Evolutionary conservation across 1,139 yeast species (phyloP).

Genomic region (Debaryomyces udenii): DNA sequence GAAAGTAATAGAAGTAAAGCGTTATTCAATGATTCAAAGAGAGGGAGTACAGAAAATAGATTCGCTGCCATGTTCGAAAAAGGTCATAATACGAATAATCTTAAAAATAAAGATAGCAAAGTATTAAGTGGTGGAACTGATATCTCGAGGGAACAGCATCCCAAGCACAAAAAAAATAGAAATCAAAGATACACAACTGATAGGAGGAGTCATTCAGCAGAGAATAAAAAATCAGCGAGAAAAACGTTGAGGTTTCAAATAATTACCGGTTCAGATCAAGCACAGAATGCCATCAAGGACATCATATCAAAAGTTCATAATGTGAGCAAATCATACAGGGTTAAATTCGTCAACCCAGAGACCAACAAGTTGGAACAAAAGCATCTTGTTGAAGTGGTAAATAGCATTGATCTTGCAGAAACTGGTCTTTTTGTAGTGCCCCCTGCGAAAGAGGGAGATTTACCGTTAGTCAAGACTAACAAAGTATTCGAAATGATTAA

Average conservation of each 20-base stretch:
- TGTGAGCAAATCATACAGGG: constrained; percentile 26
- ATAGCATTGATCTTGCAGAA: constrained; percentile 30
- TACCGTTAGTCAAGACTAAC: constrained; percentile 34
- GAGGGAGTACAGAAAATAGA: constrained; percentile 8
- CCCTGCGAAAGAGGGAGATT: constrained; percentile 22
- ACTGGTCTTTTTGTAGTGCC: constrained; percentile 35
- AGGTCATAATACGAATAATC: constrained; percentile 1
- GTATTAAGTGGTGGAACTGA: background rate
- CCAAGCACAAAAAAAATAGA: constrained; percentile 8
- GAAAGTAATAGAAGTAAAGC: constrained; percentile 1
- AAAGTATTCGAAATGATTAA: constrained; percentile 38
- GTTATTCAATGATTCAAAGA: background rate
- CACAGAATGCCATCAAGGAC: constrained; percentile 34
- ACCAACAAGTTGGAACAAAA: constrained; percentile 25
- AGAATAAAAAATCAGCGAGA: constrained; percentile 8
- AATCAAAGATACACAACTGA: constrained; percentile 4
- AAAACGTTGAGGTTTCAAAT: constrained; percentile 20
- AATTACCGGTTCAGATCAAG: constrained; percentile 24
- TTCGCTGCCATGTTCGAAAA: constrained; percentile 14
- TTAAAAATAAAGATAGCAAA: constrained; percentile 4
- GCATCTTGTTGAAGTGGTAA: constrained; percentile 35
- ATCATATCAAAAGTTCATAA: constrained; percentile 32
- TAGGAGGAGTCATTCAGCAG: constrained; percentile 7
- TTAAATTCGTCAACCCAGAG: constrained; percentile 30
- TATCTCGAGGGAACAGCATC: constrained; percentile 2